These are phyloP conservation scores for Dimocarpus longan DNA, from an alignment of 345 rosid species.

Conservation along the genomic window DNA sequence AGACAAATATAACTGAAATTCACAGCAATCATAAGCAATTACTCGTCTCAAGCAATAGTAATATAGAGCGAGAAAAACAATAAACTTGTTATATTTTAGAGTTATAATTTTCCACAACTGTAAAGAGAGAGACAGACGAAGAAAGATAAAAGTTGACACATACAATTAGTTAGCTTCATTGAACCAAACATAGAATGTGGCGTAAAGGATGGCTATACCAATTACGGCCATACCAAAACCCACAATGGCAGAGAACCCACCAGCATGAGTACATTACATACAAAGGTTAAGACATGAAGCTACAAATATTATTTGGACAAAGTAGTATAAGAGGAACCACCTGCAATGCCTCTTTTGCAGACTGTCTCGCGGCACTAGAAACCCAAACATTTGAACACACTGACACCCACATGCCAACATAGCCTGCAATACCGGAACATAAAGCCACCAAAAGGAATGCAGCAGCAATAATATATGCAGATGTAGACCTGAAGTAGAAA, in stretches of 20 bases:
- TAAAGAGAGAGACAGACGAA: not conserved
- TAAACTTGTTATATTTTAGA: not conserved
- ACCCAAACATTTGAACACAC: conserved; percentile 99
- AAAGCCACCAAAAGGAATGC: conserved; percentile 87
- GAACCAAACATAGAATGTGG: conserved; percentile 9
- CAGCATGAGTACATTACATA: conserved; percentile 20
- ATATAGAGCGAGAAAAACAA: not conserved
- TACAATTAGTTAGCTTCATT: conserved; percentile 89
- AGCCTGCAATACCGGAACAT: conserved; percentile 94
- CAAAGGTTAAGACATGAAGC: conserved; percentile 31
- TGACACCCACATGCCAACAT: conserved; percentile 99
- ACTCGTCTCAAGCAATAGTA: not conserved
- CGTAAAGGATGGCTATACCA: too few species aligned
- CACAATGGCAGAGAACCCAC: too few species aligned
- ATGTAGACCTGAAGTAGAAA: conserved; percentile 54
- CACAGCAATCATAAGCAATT: not conserved
- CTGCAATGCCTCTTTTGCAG: conserved; percentile 99
- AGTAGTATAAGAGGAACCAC: conserved; percentile 41
- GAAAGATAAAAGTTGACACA: conserved; percentile 32
- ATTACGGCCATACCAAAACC: too few species aligned
- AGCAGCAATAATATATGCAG: conserved; percentile 93
- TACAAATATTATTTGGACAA: conserved; percentile 13
- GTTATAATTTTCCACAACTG: not conserved
- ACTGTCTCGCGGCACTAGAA: conserved; percentile 96
- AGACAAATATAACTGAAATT: not conserved